Conservation (phyloP, 75 land plant species). For the Pinus tabuliformis region DNA sequence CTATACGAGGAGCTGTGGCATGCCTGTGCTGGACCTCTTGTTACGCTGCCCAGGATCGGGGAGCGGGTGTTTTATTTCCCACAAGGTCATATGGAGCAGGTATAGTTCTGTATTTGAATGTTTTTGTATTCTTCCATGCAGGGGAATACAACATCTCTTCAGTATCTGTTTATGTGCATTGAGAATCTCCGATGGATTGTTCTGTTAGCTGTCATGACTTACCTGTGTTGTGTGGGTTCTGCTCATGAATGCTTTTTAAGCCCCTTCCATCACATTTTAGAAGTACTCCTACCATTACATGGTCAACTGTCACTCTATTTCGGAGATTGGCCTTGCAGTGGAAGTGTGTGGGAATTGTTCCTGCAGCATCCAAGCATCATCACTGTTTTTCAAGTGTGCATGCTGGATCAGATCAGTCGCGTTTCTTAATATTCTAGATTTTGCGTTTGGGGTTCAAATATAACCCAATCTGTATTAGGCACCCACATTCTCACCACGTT, state of each 20-base stretch:
- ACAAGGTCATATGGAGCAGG: conserved; percentile 87
- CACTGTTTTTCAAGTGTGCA: background rate
- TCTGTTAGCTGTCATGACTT: background rate
- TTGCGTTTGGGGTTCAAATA: too few relatives aligned
- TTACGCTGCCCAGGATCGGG: conserved; percentile 51
- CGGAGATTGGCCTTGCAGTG: background rate
- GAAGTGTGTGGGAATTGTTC: background rate
- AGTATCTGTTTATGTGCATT: background rate
- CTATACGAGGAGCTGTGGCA: conserved; percentile 67
- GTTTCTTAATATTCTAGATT: background rate
- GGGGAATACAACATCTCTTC: background rate
- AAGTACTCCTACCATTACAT: background rate
- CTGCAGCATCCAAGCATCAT: background rate
- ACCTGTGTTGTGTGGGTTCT: background rate
- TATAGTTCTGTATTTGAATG: background rate
- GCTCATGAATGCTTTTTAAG: background rate
- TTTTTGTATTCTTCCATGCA: background rate
- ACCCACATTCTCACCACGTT: too few relatives aligned
- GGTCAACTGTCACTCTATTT: background rate
- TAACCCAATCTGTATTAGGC: too few relatives aligned
- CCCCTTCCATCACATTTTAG: background rate
- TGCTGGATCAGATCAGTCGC: background rate
- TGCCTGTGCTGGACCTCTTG: conserved; percentile 75
- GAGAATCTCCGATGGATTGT: background rate
- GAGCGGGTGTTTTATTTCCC: conserved; percentile 70